A percentile compares a stretch with the other conserved stretches of the same genome.
Conservation (phyloP, 257 asterid genomes). For the Nicotiana benthamiana region DNA sequence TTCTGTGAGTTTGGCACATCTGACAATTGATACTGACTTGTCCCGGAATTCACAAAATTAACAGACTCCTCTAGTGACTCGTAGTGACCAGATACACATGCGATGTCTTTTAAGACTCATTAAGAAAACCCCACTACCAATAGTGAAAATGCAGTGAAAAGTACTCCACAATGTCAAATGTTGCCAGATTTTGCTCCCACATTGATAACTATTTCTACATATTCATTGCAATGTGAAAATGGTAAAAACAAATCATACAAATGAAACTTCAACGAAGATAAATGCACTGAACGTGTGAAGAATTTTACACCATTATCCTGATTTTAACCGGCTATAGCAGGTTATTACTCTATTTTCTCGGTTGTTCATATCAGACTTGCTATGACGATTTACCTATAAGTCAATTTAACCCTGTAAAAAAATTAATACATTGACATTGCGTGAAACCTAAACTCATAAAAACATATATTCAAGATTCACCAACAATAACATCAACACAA, state of each 20-base stretch:
- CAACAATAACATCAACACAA: not conserved
- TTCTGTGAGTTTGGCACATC: not conserved
- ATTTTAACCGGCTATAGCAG: too few relatives aligned
- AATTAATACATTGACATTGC: too few relatives aligned
- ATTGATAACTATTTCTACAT: not conserved
- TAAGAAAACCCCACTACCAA: not conserved
- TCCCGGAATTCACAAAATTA: not conserved
- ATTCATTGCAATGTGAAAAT: not conserved
- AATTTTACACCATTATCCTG: too few relatives aligned
- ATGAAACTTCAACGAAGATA: not conserved
- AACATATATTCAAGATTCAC: not conserved
- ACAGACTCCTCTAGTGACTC: not conserved
- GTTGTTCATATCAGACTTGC: too few relatives aligned
- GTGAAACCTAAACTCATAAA: too few relatives aligned
- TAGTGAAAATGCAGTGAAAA: not conserved
- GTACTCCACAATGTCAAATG: not conserved
- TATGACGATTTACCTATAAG: too few relatives aligned
- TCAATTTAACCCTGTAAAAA: too few relatives aligned
- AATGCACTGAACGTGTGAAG: too few relatives aligned
- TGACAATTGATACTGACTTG: not conserved
- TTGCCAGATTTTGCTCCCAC: not conserved
- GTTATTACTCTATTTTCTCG: too few relatives aligned
- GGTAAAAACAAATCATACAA: not conserved
- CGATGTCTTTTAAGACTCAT: not conserved
- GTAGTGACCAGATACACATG: not conserved